These are phyloP conservation scores for Rutstroemia sp. DNA, from an alignment of 2,329 filamentous ascomycete genomes.

Conservation along the genomic window DNA sequence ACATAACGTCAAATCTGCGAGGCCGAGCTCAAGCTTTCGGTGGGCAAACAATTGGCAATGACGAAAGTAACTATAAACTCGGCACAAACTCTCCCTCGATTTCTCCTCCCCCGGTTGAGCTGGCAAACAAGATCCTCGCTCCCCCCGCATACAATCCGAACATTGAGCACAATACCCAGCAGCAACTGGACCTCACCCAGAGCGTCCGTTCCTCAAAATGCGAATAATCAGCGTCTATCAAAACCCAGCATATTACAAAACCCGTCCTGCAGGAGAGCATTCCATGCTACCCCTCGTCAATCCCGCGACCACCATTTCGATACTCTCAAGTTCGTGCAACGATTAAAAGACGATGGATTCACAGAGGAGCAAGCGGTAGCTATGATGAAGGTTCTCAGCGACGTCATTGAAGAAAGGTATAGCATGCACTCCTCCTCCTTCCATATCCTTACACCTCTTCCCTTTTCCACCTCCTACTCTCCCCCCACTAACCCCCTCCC, in stretches of 20 bases:
- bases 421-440: conserved; percentile 3
- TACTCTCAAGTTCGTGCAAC: conserved; percentile 92
- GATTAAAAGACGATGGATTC: conserved; percentile 83
- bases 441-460: background rate
- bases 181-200: conserved; percentile 2
- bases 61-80: conserved; percentile 19
- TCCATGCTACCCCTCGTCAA: conserved; percentile 59
- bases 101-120: conserved; percentile 29
- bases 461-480: background rate
- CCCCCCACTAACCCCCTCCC: background rate
- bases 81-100: conserved; percentile 24
- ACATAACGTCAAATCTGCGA: background rate
- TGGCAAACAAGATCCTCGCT: conserved; percentile 22
- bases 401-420: conserved; percentile 91
- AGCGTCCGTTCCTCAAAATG: conserved; percentile 6
- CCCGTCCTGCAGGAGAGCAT: conserved; percentile 35
- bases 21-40: background rate
- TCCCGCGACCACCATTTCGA: conserved; percentile 90
- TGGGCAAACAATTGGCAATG: conserved; percentile 18
- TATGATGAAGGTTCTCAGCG: conserved; percentile 97
- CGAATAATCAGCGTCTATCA: background rate
- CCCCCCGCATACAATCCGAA: conserved; percentile 16
- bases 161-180: conserved; percentile 18
- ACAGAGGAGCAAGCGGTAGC: conserved; percentile 91
- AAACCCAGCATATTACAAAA: conserved; percentile 16